phyloP scores from a whole-genome alignment of 805 yeast species.

The Lipomyces orientalis region DNA sequence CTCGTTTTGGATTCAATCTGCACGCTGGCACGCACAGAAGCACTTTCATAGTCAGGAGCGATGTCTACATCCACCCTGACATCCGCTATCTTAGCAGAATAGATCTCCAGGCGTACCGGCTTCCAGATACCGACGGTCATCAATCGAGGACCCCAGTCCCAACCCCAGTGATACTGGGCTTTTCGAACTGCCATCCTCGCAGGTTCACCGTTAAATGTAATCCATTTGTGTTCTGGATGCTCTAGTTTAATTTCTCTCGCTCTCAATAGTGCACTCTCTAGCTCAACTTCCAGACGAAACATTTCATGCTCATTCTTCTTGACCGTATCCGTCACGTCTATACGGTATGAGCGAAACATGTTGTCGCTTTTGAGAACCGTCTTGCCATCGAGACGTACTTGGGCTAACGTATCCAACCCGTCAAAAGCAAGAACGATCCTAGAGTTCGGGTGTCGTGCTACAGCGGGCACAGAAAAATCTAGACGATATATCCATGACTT shows the following conservation, averaged over 20 bases:
- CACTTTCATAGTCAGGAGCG: background rate
- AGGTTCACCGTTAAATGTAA: constrained; percentile 53
- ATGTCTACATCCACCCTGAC: constrained; percentile 35
- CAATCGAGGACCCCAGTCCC: constrained; percentile 59
- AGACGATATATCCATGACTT: no score
- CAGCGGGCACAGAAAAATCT: no score
- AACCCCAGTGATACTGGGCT: constrained; percentile 61
- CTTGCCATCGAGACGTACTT: constrained; percentile 50
- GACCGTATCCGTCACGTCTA: constrained; percentile 42
- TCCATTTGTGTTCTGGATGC: constrained; percentile 43
- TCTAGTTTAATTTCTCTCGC: constrained; percentile 46
- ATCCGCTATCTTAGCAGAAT: constrained; percentile 37
- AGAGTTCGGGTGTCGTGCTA: no score
- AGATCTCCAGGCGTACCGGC: constrained; percentile 46
- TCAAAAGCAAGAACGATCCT: constrained; percentile 45
- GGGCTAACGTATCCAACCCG: constrained; percentile 54
- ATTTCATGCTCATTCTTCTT: constrained; percentile 41
- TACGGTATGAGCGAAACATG: constrained; percentile 51
- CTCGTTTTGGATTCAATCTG: no score
- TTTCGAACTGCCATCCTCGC: constrained; percentile 55
- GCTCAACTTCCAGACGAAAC: constrained; percentile 44
- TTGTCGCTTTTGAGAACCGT: constrained; percentile 49
- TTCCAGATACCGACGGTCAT: constrained; percentile 54
- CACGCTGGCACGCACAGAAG: no score
- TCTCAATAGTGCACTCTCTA: constrained; percentile 49